A percentile compares a stretch with the other conserved stretches of the same genome.
Evolutionary conservation across 2,329 filamentous ascomycete genomes (phyloP).

Genomic region (Cladobotryum mycophilum): DNA sequence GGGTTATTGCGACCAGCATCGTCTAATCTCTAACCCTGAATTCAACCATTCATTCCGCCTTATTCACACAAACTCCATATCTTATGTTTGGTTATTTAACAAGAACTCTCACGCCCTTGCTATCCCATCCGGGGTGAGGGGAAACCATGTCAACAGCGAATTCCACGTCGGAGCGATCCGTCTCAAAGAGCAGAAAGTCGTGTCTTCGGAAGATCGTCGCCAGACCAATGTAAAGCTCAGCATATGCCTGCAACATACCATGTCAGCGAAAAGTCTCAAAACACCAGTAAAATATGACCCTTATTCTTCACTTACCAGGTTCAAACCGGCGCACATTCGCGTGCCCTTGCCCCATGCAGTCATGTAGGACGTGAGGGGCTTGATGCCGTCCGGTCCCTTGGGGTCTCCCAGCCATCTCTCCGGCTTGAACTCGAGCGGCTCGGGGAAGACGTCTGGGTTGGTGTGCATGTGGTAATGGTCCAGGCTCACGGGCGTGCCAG

Average conservation of each 20-base stretch:
- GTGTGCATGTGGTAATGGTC: background rate
- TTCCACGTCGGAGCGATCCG: background rate
- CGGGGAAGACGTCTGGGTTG: background rate
- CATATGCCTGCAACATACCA: background rate
- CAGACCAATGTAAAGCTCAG: background rate
- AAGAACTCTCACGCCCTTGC: background rate
- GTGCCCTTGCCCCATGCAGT: background rate
- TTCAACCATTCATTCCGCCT: too few species aligned
- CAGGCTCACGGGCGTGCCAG: background rate
- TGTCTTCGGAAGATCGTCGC: background rate
- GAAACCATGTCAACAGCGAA: background rate
- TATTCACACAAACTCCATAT: too few species aligned
- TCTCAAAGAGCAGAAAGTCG: slow-evolving; percentile 1
- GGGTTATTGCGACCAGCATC: too few species aligned
- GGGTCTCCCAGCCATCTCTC: slow-evolving; percentile 3
- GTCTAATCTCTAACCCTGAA: too few species aligned
- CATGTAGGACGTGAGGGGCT: background rate
- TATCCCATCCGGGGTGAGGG: background rate
- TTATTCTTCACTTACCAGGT: background rate
- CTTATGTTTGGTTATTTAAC: background rate
- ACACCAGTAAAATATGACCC: too few species aligned
- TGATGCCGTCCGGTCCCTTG: background rate
- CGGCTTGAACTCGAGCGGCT: background rate
- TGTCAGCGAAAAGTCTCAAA: too few species aligned
- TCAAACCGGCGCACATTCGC: background rate